A percentile compares a stretch with the other conserved stretches of the same genome.
These are phyloP conservation scores for Cystobasidium tubakii DNA, from an alignment of 768 basidiomycete genomes.

Conservation along the genomic window DNA sequence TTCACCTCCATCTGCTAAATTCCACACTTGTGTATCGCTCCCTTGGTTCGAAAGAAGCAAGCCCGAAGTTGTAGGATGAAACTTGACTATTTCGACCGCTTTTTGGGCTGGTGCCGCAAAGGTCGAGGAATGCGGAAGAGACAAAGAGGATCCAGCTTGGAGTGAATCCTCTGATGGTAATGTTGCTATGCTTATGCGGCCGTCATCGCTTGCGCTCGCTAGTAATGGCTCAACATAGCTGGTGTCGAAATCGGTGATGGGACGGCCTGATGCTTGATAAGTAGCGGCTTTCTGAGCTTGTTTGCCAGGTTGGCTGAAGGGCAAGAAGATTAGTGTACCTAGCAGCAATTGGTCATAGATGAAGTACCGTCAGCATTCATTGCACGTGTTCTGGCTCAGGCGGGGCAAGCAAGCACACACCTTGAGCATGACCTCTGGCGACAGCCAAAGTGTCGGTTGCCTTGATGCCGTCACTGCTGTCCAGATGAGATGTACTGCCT, in stretches of 20 bases:
- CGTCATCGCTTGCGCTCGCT: conserved; percentile 21
- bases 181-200: conserved; percentile 11
- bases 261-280: conserved; percentile 12
- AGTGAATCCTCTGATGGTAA: background rate
- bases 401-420: background rate
- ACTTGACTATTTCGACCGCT: conserved; percentile 30
- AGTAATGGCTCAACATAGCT: conserved; percentile 27
- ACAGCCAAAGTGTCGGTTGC: conserved; percentile 8
- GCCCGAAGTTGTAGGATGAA: conserved; percentile 25
- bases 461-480: conserved; percentile 18
- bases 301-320: conserved; percentile 22
- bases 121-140: background rate
- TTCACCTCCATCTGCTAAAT: background rate
- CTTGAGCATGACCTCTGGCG: conserved; percentile 1
- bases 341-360: background rate
- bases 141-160: background rate
- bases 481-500: background rate
- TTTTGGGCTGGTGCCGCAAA: background rate
- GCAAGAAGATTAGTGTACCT: conserved; percentile 23
- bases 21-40: conserved; percentile 12
- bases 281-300: conserved; percentile 31
- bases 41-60: conserved; percentile 18
- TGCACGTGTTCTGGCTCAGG: background rate
- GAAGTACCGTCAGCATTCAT: background rate
- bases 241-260: conserved; percentile 23